Evolutionary conservation across 192 early-diverging fungal species (phyloP).

Genomic region (Podila minutissima): DNA sequence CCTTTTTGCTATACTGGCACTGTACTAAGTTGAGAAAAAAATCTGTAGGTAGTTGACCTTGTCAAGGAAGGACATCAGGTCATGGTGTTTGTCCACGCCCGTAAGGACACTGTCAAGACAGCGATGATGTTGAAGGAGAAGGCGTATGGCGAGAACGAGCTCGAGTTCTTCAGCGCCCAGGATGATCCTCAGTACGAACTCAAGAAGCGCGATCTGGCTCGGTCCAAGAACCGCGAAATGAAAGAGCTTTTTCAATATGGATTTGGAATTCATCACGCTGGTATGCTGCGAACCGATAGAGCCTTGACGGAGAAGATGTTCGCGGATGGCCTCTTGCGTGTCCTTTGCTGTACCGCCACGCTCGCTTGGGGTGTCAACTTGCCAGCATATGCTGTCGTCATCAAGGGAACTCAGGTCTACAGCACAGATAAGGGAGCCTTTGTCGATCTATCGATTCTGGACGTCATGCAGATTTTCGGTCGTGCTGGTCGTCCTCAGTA

Average conservation of each 20-base stretch:
- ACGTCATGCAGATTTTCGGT: slow-evolving; percentile 99
- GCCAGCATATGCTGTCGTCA: slow-evolving; percentile 97
- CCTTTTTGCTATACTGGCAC: no score
- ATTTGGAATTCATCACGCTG: slow-evolving; percentile 97
- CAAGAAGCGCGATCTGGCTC: slow-evolving; percentile 70
- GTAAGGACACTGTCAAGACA: slow-evolving; percentile 98
- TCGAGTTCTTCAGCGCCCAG: slow-evolving; percentile 70
- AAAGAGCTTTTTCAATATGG: slow-evolving; percentile 85
- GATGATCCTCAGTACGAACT: slow-evolving; percentile 59
- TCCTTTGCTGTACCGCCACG: slow-evolving; percentile 97
- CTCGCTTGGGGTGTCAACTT: slow-evolving; percentile 99
- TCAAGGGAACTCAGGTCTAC: slow-evolving; percentile 98
- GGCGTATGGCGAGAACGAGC: slow-evolving; percentile 68
- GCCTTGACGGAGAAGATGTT: slow-evolving; percentile 90
- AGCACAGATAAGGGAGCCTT: slow-evolving; percentile 93
- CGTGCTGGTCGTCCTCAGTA: slow-evolving; percentile 96
- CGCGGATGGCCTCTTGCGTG: slow-evolving; percentile 75
- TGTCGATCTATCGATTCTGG: slow-evolving; percentile 94
- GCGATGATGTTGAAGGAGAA: slow-evolving; percentile 83
- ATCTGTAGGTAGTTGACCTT: slow-evolving; percentile 59
- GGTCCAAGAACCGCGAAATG: slow-evolving; percentile 86
- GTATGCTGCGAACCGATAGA: slow-evolving; percentile 92
- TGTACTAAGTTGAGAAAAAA: no score
- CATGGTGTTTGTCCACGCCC: slow-evolving; percentile 99
- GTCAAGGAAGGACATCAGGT: slow-evolving; percentile 93